Evolutionary conservation across 2,329 filamentous ascomycete genomes (phyloP).

Genomic region (Aspergillus sclerotialis): DNA sequence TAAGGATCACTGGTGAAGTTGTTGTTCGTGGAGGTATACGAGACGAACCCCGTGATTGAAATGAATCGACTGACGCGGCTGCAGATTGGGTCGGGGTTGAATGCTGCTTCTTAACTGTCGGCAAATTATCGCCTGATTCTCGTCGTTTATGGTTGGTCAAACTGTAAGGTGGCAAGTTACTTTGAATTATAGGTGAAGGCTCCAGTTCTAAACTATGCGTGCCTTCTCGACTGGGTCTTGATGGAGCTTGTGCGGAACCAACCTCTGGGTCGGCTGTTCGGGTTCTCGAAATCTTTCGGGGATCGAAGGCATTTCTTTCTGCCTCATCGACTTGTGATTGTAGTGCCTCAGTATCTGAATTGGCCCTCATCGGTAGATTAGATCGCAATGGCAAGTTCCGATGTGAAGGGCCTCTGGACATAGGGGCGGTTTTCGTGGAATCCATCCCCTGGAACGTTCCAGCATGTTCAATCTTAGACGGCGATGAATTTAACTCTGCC

Average conservation of each 20-base stretch:
- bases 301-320: constrained; percentile 11
- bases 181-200: constrained; percentile 49
- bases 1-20: constrained; percentile 22
- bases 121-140: constrained; percentile 40
- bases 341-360: constrained; percentile 15
- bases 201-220: constrained; percentile 54
- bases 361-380: constrained; percentile 15
- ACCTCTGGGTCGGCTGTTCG: constrained; percentile 15
- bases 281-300: constrained; percentile 11
- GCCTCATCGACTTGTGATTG: constrained; percentile 29
- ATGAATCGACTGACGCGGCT: constrained; percentile 31
- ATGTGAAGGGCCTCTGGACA: not conserved
- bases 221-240: constrained; percentile 62
- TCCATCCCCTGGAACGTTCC: constrained; percentile 43
- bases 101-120: constrained; percentile 24
- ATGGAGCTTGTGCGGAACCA: constrained; percentile 39
- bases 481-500: constrained; percentile 17
- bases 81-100: constrained; percentile 24
- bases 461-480: constrained; percentile 56
- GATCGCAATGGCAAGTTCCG: not conserved
- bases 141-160: constrained; percentile 45
- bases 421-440: not conserved
- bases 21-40: constrained; percentile 26
- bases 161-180: constrained; percentile 45
- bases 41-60: constrained; percentile 25